A percentile compares a stretch with the other conserved stretches of the same genome.
These are phyloP conservation scores for Glycine latifolia DNA, from an alignment of 306 rosid genomes.

Conservation along the genomic window DNA sequence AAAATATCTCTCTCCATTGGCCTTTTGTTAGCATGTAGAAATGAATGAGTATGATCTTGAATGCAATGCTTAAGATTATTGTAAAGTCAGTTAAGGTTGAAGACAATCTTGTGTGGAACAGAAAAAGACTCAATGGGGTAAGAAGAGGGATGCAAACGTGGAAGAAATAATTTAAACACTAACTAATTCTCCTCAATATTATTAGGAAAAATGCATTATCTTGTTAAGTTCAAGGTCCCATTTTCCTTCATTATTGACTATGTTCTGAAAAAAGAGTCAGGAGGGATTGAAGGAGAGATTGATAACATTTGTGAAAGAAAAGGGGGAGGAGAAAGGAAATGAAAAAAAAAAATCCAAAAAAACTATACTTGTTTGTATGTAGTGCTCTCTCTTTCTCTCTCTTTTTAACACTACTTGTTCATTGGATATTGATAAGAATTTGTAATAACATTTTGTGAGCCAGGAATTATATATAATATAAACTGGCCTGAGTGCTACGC, in stretches of 20 bases:
- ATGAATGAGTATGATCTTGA: slow-evolving; percentile 22
- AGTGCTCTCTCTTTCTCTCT: no score
- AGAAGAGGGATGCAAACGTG: neutral
- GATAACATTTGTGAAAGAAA: neutral
- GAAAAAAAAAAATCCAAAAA: neutral
- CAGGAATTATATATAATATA: no score
- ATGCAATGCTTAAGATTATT: slow-evolving; percentile 5
- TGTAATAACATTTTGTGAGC: no score
- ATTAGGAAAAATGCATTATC: slow-evolving; percentile 4
- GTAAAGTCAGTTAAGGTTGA: slow-evolving; percentile 10
- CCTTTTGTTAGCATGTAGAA: slow-evolving; percentile 31
- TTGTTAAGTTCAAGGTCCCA: slow-evolving; percentile 2
- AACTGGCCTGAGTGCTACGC: no score
- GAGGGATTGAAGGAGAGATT: neutral
- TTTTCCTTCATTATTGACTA: neutral
- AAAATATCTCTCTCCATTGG: slow-evolving; percentile 13
- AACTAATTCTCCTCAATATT: neutral
- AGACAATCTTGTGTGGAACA: neutral
- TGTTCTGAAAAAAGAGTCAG: no score
- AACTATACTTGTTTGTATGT: neutral
- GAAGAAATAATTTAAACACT: slow-evolving; percentile 2
- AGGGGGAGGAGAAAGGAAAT: neutral
- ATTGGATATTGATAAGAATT: no score
- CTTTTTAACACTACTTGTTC: no score
- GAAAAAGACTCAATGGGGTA: neutral